These are phyloP conservation scores for Yamadazyma membranifaciens DNA, from an alignment of 1,139 yeast genomes.

Conservation along the genomic window DNA sequence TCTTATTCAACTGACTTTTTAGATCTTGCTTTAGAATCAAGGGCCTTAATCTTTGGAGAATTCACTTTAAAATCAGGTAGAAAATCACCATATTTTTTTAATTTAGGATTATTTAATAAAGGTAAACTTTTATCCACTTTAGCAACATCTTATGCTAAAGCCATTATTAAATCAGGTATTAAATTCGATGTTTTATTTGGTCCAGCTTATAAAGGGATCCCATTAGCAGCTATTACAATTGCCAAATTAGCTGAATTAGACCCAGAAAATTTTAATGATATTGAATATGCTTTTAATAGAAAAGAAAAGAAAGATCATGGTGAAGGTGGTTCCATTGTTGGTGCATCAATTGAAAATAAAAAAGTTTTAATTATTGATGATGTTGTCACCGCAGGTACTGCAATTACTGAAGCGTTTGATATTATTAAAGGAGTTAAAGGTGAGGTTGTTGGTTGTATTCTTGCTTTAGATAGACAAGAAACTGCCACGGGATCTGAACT, in stretches of 20 bases:
- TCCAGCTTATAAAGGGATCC: slow-evolving; percentile 97
- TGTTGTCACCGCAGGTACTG: slow-evolving; percentile 98
- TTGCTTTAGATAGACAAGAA: slow-evolving; percentile 95
- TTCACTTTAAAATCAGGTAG: slow-evolving; percentile 93
- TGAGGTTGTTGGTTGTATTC: slow-evolving; percentile 74
- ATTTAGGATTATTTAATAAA: slow-evolving; percentile 83
- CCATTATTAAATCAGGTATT: slow-evolving; percentile 75
- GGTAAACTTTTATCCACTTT: slow-evolving; percentile 75
- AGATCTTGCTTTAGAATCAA: slow-evolving; percentile 74
- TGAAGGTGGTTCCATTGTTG: slow-evolving; percentile 95
- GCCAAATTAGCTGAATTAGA: slow-evolving; percentile 90
- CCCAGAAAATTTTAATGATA: slow-evolving; percentile 64
- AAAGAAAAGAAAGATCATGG: slow-evolving; percentile 98
- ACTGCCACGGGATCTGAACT: slow-evolving; percentile 62
- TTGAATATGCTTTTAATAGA: slow-evolving; percentile 76
- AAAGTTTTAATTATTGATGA: slow-evolving; percentile 86
- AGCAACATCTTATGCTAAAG: slow-evolving; percentile 85
- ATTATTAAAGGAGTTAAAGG: slow-evolving; percentile 75
- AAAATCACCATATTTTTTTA: slow-evolving; percentile 93
- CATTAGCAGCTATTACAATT: slow-evolving; percentile 89
- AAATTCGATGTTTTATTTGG: slow-evolving; percentile 92
- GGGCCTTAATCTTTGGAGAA: slow-evolving; percentile 82
- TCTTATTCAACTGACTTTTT: slow-evolving; percentile 65
- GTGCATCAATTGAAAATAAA: slow-evolving; percentile 70
- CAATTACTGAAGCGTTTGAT: slow-evolving; percentile 88